Evolutionary conservation across 306 rosid species (phyloP).

Genomic region (Cucumis cinereus): DNA sequence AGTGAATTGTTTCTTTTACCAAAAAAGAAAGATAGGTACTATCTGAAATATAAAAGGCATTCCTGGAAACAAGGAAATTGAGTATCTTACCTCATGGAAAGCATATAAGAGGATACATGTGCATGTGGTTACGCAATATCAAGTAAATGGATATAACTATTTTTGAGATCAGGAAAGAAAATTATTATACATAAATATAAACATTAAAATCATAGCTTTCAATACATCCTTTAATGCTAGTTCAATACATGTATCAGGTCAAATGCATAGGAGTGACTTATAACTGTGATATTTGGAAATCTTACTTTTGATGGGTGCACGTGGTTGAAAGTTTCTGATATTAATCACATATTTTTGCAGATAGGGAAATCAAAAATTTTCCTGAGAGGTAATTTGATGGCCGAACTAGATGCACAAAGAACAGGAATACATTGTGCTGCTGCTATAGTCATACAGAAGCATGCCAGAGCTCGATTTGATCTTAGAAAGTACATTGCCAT

Average conservation of each 20-base stretch:
- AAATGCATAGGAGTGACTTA: not conserved
- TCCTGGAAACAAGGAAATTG: not conserved
- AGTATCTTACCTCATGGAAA: not conserved
- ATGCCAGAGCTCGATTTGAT: constrained; percentile 21
- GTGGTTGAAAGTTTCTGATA: not conserved
- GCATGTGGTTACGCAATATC: not conserved
- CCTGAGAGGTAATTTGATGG: constrained; percentile 86
- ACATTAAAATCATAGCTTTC: not conserved
- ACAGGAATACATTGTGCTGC: constrained; percentile 33
- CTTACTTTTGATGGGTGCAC: not conserved
- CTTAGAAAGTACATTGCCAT: constrained; percentile 26
- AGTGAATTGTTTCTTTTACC: too few species aligned
- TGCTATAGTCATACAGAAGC: constrained; percentile 53
- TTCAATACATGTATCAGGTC: not conserved
- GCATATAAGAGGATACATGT: not conserved
- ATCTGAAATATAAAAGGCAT: not conserved
- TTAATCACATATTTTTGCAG: constrained; percentile 29
- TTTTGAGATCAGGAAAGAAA: not conserved
- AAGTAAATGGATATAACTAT: not conserved
- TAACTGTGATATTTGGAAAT: not conserved
- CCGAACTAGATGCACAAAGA: constrained; percentile 67
- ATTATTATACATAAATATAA: not conserved
- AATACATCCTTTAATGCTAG: not conserved
- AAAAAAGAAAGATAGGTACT: not conserved
- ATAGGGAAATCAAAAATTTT: constrained; percentile 69